Conservation (phyloP, 306 rosid species). For the Cicer arietinum region DNA sequence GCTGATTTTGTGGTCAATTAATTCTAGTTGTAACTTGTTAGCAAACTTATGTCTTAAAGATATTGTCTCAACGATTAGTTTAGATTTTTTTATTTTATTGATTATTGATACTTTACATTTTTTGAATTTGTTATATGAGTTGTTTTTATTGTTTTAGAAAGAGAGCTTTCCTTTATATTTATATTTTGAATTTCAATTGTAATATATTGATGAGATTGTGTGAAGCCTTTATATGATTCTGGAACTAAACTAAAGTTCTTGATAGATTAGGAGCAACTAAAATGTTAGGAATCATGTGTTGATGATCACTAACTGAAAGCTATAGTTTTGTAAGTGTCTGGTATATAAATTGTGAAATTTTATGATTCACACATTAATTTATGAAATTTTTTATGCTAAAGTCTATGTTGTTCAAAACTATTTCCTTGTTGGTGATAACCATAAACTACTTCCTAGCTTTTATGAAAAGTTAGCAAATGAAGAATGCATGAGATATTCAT, state of each 20-base stretch:
- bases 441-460: not conserved
- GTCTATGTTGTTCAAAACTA: not conserved
- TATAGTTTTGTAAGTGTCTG: not conserved
- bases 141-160: conserved; percentile 13
- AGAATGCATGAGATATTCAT: conserved; percentile 25
- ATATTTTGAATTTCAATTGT: conserved; percentile 9
- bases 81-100: no score
- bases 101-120: not conserved
- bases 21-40: not conserved
- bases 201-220: conserved; percentile 2
- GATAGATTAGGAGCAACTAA: not conserved
- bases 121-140: conserved; percentile 1
- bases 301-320: not conserved
- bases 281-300: conserved; percentile 24
- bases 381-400: not conserved
- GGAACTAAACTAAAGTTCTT: conserved; percentile 3
- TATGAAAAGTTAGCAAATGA: not conserved
- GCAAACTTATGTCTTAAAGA: no score
- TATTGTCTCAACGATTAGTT: no score
- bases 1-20: not conserved
- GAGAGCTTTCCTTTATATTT: not conserved
- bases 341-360: conserved; percentile 12
- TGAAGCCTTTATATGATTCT: conserved; percentile 14
- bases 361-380: conserved; percentile 2
- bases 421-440: conserved; percentile 11